Base-by-base conservation (phyloP, 441 rosid genomes). In the Erodium trifolium region DNA sequence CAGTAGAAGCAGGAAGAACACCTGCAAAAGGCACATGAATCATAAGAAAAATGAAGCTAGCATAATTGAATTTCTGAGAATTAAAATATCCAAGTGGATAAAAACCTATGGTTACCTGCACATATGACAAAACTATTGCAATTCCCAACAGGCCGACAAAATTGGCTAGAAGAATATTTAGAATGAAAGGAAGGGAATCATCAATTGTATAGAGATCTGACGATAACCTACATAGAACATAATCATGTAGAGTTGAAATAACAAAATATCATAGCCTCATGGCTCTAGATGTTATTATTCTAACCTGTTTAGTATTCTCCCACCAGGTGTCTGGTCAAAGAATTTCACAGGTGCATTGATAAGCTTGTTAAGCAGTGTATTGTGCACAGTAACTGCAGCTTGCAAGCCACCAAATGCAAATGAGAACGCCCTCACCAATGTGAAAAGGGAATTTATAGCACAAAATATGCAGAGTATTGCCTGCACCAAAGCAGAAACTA, bases 201-300 rank as follows among this genome's bases (percentile, higher is more conserved):
- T 92, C 99, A 67, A 94, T 92, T 34, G 93, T 90, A 78, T 90
- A 94, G 34, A 92, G 87, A 88, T 94, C 99, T n/a, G 99, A 92
- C 41, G 99, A 94, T 64, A 94, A 83, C 82, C 97, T 94, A 82
- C 72, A 82, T 23, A 37, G 60, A 11, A 76, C 29, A 73, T 29
- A 65, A 72, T 71, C 37, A 39, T 5, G 34, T 47, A 53, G 27
- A 53, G 18, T 55, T 41, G 23, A 35, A 31, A 23, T 18, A 14
- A 34, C 16, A 39, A 11, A 57, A 63, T 57, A 43, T 57, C 63
- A 72, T 65, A 63, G 70, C 75, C 69, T 76, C 8, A 65, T 73
- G 12, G 35, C 63, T 67, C 69, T 63, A 69, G 29, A 65, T 69
- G 7, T 67, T 63, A 49, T 64, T 65, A 73, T 66, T 73, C 82